Evolutionary conservation across 164 flowering plant genomes (phyloP), one percentile per base, ranked within the genome.

Genomic region (Annona cherimola): DNA sequence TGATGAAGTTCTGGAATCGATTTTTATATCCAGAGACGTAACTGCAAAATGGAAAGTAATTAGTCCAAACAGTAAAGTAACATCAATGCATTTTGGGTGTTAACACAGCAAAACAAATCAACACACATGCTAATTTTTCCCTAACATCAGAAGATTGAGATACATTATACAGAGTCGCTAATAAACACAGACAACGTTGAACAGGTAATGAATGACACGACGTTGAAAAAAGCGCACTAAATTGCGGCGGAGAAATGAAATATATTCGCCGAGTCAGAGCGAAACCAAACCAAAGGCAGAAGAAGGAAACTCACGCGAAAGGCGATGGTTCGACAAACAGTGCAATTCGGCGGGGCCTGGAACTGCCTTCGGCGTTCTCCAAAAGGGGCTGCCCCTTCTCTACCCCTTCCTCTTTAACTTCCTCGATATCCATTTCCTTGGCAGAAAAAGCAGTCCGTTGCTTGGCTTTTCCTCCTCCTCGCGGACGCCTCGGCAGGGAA

Each of bases 271-370:
- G 66, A 26, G 66, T 35, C 4, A 63, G 66, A 63, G 66, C 26
- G 66, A 63, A 16, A 63, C 42, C n/a, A 61, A 26, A 61, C 20
- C 20, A 20, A 61, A 20, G n/a, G 66, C 14, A 8, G 39, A 9
- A 26, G 42, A 26, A 14, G 70, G 43, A 63, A n/a, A 83, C 97
- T 89, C 81, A 95, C 99, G 97, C 83, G 73, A 95, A 95, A n/a
- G 99, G 99, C 42, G 99, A 95, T 70, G 99, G 99, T 85, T 92
- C 98, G n/a, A 95, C 97, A 72, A 95, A 95, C 75, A 95, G 92
- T 68, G 89, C 98, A 72, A 95, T 95, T 1, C 99, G 87, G 6
- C 96, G 81, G 63, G 97, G 98, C 77, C 75, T 84, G 1, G 91
- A 78, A 74, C 70, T 75, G 46, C 72, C 79, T 67, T 85, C 89